Evolutionary conservation across 208 protist genomes (phyloP).

Genomic region (Herpetomonas muscarum): DNA sequence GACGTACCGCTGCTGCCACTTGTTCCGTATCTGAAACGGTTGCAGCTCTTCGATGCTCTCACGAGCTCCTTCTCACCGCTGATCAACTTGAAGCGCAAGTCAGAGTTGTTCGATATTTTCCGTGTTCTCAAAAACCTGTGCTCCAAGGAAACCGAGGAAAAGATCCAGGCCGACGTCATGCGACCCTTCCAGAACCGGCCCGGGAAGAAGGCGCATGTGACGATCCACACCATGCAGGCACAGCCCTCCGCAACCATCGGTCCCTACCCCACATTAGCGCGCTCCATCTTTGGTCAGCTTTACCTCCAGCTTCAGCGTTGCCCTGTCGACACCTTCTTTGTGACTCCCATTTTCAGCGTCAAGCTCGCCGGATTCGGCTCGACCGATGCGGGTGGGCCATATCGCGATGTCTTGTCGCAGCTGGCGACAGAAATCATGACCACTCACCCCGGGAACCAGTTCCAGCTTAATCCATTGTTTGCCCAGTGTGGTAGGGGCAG

Average conservation of each 20-base stretch:
- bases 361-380: constrained; percentile 88
- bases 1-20: constrained; percentile 50
- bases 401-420: constrained; percentile 87
- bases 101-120: constrained; percentile 82
- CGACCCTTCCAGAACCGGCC: constrained; percentile 63
- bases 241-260: constrained; percentile 50
- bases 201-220: constrained; percentile 68
- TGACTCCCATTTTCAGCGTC: constrained; percentile 84
- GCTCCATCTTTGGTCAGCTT: constrained; percentile 84
- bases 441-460: constrained; percentile 65
- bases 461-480: constrained; percentile 90
- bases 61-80: constrained; percentile 66
- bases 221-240: constrained; percentile 85
- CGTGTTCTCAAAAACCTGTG: constrained; percentile 75
- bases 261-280: constrained; percentile 63
- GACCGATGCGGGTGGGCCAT: constrained; percentile 88
- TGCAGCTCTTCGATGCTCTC: constrained; percentile 72
- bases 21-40: constrained; percentile 56
- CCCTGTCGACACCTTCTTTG: constrained; percentile 69
- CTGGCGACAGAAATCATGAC: constrained; percentile 88
- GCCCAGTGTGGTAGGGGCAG: constrained; percentile 60
- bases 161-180: constrained; percentile 80
- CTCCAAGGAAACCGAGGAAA: constrained; percentile 56
- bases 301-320: constrained; percentile 76
- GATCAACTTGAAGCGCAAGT: constrained; percentile 66